Percentiles rank a stretch among this genome's conserved stretches.
phyloP scores from a whole-genome alignment of 805 yeast species.

The Zygoascus ofunaensis region DNA sequence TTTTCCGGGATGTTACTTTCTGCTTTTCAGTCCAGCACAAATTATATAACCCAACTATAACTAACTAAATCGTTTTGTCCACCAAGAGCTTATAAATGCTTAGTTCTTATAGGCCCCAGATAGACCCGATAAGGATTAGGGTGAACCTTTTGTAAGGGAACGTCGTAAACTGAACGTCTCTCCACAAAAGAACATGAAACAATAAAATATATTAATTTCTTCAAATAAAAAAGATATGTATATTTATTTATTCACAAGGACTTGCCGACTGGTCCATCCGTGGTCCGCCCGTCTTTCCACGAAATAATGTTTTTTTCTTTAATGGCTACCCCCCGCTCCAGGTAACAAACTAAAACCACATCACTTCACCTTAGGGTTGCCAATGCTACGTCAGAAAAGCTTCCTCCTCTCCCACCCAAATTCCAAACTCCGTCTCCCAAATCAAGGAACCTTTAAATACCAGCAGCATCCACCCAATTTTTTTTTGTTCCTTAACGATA shows the following conservation, averaged over 20 bases:
- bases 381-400: background rate
- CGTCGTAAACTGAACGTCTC: background rate
- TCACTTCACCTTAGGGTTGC: background rate
- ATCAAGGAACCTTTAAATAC: background rate
- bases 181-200: background rate
- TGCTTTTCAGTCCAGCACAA: too few species aligned
- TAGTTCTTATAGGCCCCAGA: background rate
- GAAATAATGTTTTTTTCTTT: too few species aligned
- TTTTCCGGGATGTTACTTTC: too few species aligned
- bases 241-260: too few species aligned
- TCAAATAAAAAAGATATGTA: too few species aligned
- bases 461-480: background rate
- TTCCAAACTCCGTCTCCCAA: background rate
- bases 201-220: too few species aligned
- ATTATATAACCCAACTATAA: too few species aligned
- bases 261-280: too few species aligned
- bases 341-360: background rate
- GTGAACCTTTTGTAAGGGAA: background rate
- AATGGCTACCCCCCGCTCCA: too few species aligned
- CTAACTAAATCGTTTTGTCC: too few species aligned
- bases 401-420: background rate
- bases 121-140: constrained; percentile 1
- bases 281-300: too few species aligned
- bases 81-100: background rate
- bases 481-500: background rate